Conservation (phyloP, 805 yeast species). For the Candida corydali region DNA sequence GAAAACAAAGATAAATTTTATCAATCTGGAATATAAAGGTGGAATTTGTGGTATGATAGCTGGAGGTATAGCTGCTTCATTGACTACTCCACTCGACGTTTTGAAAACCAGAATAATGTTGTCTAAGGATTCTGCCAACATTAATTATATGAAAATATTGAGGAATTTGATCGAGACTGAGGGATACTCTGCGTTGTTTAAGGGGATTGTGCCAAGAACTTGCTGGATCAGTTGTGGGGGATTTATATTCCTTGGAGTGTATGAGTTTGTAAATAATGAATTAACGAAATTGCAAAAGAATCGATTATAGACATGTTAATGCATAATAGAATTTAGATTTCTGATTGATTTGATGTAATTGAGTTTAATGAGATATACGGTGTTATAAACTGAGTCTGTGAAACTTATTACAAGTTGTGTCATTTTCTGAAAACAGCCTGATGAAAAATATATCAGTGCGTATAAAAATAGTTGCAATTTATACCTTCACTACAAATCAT, state of each 20-base stretch:
- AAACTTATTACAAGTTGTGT: no score
- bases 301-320: no score
- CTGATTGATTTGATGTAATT: no score
- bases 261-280: conserved; percentile 54
- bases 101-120: conserved; percentile 85
- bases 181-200: conserved; percentile 67
- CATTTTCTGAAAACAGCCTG: no score
- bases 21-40: conserved; percentile 52
- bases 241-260: conserved; percentile 92
- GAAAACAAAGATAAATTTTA: conserved; percentile 45
- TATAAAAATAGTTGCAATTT: no score
- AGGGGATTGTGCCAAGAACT: conserved; percentile 93
- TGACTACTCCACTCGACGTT: conserved; percentile 78
- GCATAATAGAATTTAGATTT: no score
- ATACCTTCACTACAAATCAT: no score
- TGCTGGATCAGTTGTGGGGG: conserved; percentile 99
- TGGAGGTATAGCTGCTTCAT: conserved; percentile 78
- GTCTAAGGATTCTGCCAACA: conserved; percentile 38
- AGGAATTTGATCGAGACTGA: conserved; percentile 59
- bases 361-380: no score
- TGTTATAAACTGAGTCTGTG: no score
- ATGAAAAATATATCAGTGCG: no score
- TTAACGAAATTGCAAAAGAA: no score
- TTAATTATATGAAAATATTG: conserved; percentile 46
- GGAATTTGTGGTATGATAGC: conserved; percentile 81